Evolutionary conservation across 441 rosid species (phyloP).

Genomic region (Adansonia grandidieri): DNA sequence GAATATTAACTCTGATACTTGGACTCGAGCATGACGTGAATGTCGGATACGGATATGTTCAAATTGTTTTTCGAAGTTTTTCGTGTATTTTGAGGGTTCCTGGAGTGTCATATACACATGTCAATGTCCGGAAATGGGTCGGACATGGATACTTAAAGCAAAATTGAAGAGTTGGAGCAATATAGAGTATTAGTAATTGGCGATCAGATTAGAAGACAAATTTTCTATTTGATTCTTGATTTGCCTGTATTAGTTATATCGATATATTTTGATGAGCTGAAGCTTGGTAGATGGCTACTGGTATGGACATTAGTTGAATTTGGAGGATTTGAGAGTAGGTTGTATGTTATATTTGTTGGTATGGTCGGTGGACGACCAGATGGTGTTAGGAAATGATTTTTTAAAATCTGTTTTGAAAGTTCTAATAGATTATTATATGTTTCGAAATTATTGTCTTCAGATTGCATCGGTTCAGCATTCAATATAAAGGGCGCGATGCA

Average conservation of each 20-base stretch:
- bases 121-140: too few relatives aligned
- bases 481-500: slow-evolving; percentile 96
- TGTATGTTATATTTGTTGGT: slow-evolving; percentile 6
- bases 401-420: background rate
- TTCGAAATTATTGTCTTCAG: slow-evolving; percentile 45
- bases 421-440: slow-evolving; percentile 12
- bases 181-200: background rate
- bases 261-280: slow-evolving; percentile 13
- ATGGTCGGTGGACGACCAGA: background rate
- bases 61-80: too few relatives aligned
- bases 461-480: slow-evolving; percentile 98
- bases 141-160: too few relatives aligned
- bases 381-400: background rate
- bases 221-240: background rate
- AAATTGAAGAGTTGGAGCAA: too few relatives aligned
- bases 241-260: background rate
- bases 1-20: background rate
- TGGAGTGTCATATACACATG: too few relatives aligned
- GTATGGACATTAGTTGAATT: slow-evolving; percentile 1
- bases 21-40: too few relatives aligned
- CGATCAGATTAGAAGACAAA: background rate
- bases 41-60: too few relatives aligned
- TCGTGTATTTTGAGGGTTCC: too few relatives aligned
- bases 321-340: background rate
- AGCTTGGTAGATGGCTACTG: background rate